A percentile compares a stretch with the other conserved stretches of the same genome.
Evolutionary conservation across 305 asterid species (phyloP).

Genomic region (Ajuga reptans): DNA sequence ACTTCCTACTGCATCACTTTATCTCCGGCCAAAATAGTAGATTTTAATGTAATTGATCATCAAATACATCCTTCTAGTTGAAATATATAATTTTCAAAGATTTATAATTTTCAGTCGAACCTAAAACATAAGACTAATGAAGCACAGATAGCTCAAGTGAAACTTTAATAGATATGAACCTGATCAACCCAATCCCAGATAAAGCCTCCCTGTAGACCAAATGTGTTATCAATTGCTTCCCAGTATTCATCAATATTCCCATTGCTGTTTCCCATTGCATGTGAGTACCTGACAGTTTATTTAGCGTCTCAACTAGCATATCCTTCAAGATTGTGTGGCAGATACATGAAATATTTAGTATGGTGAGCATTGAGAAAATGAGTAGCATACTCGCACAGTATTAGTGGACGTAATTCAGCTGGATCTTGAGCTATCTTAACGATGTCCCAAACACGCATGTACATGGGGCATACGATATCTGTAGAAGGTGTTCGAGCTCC

Average conservation of each 20-base stretch:
- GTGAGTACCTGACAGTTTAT: slow-evolving; percentile 61
- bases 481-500: slow-evolving; percentile 86
- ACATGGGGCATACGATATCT: slow-evolving; percentile 97
- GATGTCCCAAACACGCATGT: slow-evolving; percentile 87
- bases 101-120: not conserved
- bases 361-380: slow-evolving; percentile 17
- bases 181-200: slow-evolving; percentile 99
- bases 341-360: slow-evolving; percentile 1
- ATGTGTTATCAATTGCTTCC: slow-evolving; percentile 95
- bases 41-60: not conserved
- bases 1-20: not conserved
- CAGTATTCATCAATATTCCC: slow-evolving; percentile 86
- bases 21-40: not conserved
- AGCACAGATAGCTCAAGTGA: not conserved
- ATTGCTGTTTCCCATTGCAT: slow-evolving; percentile 97
- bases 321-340: slow-evolving; percentile 6
- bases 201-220: slow-evolving; percentile 99
- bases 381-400: slow-evolving; percentile 84
- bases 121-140: slow-evolving; percentile 2
- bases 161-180: slow-evolving; percentile 36
- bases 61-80: not conserved
- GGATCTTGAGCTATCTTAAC: slow-evolving; percentile 89
- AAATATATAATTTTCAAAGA: not conserved
- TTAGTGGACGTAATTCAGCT: slow-evolving; percentile 74
- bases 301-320: slow-evolving; percentile 23